Evolutionary conservation across 2,329 filamentous ascomycete species (phyloP).

Genomic region (Acrocalymma vagum): DNA sequence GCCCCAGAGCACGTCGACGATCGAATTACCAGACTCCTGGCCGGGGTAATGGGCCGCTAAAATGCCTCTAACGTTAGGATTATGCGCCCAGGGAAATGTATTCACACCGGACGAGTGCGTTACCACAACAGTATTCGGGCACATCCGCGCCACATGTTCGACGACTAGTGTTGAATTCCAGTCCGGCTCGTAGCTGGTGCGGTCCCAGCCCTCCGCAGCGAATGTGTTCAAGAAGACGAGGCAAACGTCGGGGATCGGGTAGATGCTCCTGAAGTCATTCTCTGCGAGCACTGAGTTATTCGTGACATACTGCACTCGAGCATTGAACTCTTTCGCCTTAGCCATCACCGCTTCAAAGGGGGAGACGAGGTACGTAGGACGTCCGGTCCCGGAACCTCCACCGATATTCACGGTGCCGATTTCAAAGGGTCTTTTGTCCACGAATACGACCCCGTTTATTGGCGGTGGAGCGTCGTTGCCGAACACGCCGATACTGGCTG

Average conservation of each 20-base stretch:
- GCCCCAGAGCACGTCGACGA: constrained; percentile 80
- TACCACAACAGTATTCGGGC: constrained; percentile 58
- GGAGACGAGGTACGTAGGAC: too few species aligned
- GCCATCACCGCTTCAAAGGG: too few species aligned
- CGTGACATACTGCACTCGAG: too few species aligned
- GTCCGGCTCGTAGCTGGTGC: constrained; percentile 41
- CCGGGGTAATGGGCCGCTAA: too few species aligned
- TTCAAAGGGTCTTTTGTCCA: too few species aligned
- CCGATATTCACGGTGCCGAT: too few species aligned
- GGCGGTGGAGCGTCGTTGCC: too few species aligned
- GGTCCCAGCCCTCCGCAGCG: constrained; percentile 50
- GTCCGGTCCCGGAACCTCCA: too few species aligned
- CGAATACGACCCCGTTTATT: too few species aligned
- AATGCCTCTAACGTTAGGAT: too few species aligned
- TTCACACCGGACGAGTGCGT: constrained; percentile 46
- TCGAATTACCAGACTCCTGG: constrained; percentile 81
- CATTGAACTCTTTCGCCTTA: too few species aligned
- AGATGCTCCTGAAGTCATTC: constrained; percentile 18
- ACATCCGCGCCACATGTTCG: constrained; percentile 45
- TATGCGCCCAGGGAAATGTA: constrained; percentile 37
- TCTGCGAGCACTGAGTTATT: constrained; percentile 43
- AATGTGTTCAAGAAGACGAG: constrained; percentile 65
- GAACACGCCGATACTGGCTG: too few species aligned
- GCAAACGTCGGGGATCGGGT: constrained; percentile 50
- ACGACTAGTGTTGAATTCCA: constrained; percentile 36